Base-by-base conservation (phyloP, 331 rosid species). In the Erythrophleum ivorense region DNA sequence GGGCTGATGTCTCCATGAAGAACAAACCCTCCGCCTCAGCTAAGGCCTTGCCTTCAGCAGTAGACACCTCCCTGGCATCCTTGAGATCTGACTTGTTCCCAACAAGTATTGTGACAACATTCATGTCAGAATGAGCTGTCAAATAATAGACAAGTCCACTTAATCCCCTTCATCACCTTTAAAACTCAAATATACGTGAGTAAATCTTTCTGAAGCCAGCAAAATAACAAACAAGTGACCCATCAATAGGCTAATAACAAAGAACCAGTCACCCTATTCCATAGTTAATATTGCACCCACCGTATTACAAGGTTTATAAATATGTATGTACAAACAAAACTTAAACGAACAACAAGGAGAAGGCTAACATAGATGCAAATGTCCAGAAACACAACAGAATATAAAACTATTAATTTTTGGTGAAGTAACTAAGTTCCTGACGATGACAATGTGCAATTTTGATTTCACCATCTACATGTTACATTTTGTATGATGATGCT, bases 121-220 rank as follows among this genome's bases (percentile, higher is more conserved):
- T 94, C 98, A 94, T 94, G 86, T 92, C 98, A 49, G 96, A 94
- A 75, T 94, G 98, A 92, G 94, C 98, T 94, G 96, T 92, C 86
- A 71, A 85, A 85, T 76, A 78, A 79, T 41, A 89, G 63, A 89
- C 33, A 85, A 78, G 65, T 82, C 84, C 81, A 80, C 85, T 89
- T 84, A 91, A 82, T 81, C 85, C 84, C 84, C 77, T 73, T 80
- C 82, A 81, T 77, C 82, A 78, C 74, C 81, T 82, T 75, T 40
- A 83, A 48, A 80, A 76, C 41, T 63, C 63, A 41, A 75, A 80
- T 52, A 82, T 58, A 62, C 29, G 60, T 66, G 64, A 82, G 52
- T 15, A 75, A 52, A 76, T 62, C 38, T 72, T 57, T 76, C 71
- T 63, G 31, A 66, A 80, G 75, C 81, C 79, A 63, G 36, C 41